A percentile compares a stretch with the other conserved stretches of the same genome.
These are phyloP conservation scores for Helianthus annuus DNA, from an alignment of 129 eudicot genomes.

Conservation along the genomic window DNA sequence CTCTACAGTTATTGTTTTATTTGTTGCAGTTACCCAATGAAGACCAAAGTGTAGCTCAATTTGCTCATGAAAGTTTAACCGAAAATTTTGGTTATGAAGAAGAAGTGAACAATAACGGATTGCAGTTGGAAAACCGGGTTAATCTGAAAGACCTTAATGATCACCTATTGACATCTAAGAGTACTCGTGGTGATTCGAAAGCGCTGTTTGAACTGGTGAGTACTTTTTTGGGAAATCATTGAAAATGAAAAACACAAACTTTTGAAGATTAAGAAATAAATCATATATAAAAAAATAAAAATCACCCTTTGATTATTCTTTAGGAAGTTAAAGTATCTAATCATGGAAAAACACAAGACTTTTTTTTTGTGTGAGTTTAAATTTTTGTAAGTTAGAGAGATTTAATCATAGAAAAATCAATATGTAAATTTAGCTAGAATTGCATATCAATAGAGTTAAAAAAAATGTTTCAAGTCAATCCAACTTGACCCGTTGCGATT, in stretches of 20 bases:
- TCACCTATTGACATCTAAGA: constrained; percentile 2
- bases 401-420: no score
- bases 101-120: constrained; percentile 22
- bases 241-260: no score
- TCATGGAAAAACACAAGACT: no score
- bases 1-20: constrained; percentile 58
- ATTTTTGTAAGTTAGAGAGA: no score
- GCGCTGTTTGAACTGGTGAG: constrained; percentile 30
- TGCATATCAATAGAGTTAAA: not conserved
- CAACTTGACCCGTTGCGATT: no score
- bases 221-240: not conserved
- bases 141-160: constrained; percentile 7
- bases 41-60: constrained; percentile 1
- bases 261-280: not conserved
- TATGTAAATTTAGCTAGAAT: no score
- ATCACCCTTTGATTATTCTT: no score
- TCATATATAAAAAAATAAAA: no score
- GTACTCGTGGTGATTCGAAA: not conserved
- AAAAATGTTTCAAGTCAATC: not conserved
- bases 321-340: no score
- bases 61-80: constrained; percentile 17
- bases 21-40: constrained; percentile 51
- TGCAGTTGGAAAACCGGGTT: constrained; percentile 8
- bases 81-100: constrained; percentile 23
- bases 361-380: no score